These are phyloP conservation scores for Botrytis cinerea DNA, from an alignment of 2,329 filamentous ascomycete species.

Conservation along the genomic window DNA sequence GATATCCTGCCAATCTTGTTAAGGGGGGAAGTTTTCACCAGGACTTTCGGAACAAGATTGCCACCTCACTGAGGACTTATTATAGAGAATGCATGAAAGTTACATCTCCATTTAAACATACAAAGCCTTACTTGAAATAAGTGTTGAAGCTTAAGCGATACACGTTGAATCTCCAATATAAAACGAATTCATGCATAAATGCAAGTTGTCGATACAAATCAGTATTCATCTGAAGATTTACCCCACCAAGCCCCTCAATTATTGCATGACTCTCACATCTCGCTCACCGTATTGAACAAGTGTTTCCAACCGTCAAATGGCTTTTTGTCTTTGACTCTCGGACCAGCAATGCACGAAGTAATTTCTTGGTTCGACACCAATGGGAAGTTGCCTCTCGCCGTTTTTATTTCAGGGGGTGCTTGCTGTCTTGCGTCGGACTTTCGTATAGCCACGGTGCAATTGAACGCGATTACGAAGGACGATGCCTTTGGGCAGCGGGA, in stretches of 20 bases:
- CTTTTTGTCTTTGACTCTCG: slow-evolving; percentile 2
- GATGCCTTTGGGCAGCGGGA: background rate
- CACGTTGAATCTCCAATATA: slow-evolving; percentile 17
- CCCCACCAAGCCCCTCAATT: slow-evolving; percentile 25
- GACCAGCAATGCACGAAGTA: background rate
- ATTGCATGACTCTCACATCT: background rate
- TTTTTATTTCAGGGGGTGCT: slow-evolving; percentile 14
- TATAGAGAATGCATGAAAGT: background rate
- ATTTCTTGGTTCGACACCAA: slow-evolving; percentile 5
- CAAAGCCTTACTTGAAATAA: background rate
- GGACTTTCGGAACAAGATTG: background rate
- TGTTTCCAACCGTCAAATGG: slow-evolving; percentile 16
- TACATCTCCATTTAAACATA: background rate
- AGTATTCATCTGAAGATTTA: background rate
- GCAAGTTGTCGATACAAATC: background rate
- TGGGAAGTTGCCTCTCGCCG: slow-evolving; percentile 9
- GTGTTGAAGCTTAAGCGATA: background rate
- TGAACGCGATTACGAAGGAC: background rate
- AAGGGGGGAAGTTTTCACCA: background rate
- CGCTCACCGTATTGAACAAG: slow-evolving; percentile 19
- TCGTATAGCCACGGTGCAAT: background rate
- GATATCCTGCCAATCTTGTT: background rate
- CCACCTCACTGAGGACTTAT: background rate
- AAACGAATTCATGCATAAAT: slow-evolving; percentile 14
- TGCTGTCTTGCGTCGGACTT: slow-evolving; percentile 9